A percentile compares a stretch with the other conserved stretches of the same genome.
These are phyloP conservation scores for Ophiostoma piceae DNA, from an alignment of 2,329 filamentous ascomycete species.

Conservation along the genomic window DNA sequence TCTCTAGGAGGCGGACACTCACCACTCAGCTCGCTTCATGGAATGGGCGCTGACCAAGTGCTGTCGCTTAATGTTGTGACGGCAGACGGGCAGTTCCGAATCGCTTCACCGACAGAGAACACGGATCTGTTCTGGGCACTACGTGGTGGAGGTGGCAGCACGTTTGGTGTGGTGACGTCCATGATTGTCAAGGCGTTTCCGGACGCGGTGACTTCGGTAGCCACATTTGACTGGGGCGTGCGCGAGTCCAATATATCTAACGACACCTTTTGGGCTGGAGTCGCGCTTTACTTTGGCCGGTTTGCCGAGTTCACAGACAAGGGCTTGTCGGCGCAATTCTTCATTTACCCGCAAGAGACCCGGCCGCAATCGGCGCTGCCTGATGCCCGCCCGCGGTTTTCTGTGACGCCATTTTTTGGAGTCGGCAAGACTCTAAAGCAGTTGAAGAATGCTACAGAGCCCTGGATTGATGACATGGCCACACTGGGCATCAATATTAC, in stretches of 20 bases:
- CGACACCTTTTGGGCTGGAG: neutral
- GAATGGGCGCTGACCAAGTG: neutral
- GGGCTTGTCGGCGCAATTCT: neutral
- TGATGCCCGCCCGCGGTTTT: neutral
- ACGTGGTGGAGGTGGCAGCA: neutral
- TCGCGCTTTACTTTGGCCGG: neutral
- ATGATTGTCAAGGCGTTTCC: neutral
- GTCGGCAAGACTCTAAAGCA: neutral
- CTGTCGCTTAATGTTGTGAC: neutral
- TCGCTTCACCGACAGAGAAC: neutral
- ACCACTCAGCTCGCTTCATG: neutral
- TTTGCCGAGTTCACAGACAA: neutral
- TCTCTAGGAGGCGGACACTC: neutral
- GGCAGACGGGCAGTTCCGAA: neutral
- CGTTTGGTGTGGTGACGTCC: neutral
- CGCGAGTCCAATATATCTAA: neutral
- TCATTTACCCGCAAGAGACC: neutral
- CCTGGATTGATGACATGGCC: neutral
- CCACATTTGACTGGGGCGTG: neutral
- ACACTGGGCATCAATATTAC: neutral
- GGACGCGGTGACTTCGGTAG: neutral
- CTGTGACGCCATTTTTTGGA: neutral
- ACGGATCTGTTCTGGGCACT: neutral
- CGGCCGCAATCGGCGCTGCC: neutral
- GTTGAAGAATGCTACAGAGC: neutral